Conservation (phyloP, 1,139 yeast species). For the Hansenula lynferdii region DNA sequence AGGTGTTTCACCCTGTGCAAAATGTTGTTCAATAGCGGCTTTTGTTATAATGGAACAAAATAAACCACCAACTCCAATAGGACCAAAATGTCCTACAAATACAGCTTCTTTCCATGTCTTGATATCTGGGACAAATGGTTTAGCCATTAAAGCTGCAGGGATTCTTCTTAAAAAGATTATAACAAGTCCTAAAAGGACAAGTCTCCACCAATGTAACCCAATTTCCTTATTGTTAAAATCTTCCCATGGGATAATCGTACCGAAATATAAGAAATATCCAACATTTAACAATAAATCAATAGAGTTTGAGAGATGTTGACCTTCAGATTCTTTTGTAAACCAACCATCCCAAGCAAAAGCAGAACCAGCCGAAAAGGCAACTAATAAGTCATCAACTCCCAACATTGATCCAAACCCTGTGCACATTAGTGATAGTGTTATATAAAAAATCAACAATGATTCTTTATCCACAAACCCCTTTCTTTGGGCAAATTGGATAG, state of each 20-base stretch:
- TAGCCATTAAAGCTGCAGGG: constrained; percentile 29
- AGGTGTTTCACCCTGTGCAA: constrained; percentile 3
- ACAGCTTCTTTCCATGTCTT: constrained; percentile 33
- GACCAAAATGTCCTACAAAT: constrained; percentile 40
- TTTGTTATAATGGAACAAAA: constrained; percentile 25
- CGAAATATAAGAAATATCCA: constrained; percentile 31
- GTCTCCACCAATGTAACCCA: constrained; percentile 28
- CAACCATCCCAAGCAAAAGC: constrained; percentile 30
- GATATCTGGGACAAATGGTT: constrained; percentile 32
- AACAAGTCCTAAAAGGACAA: constrained; percentile 26
- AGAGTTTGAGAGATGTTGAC: constrained; percentile 26
- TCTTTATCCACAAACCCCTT: constrained; percentile 22
- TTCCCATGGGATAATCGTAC: constrained; percentile 33
- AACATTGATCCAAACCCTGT: constrained; percentile 32
- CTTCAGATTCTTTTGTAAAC: constrained; percentile 25
- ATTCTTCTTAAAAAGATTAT: constrained; percentile 30
- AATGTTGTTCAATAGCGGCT: constrained; percentile 14
- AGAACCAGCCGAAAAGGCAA: constrained; percentile 28
- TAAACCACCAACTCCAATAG: constrained; percentile 40
- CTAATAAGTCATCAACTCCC: constrained; percentile 34
- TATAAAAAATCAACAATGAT: constrained; percentile 21
- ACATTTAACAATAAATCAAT: constrained; percentile 30
- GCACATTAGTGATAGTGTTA: constrained; percentile 23
- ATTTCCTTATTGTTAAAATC: constrained; percentile 18
- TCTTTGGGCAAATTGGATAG: constrained; percentile 22